Percentiles rank a stretch among this genome's conserved stretches.
These are phyloP conservation scores for Viola pubescens DNA, from an alignment of 441 rosid genomes.

Conservation along the genomic window DNA sequence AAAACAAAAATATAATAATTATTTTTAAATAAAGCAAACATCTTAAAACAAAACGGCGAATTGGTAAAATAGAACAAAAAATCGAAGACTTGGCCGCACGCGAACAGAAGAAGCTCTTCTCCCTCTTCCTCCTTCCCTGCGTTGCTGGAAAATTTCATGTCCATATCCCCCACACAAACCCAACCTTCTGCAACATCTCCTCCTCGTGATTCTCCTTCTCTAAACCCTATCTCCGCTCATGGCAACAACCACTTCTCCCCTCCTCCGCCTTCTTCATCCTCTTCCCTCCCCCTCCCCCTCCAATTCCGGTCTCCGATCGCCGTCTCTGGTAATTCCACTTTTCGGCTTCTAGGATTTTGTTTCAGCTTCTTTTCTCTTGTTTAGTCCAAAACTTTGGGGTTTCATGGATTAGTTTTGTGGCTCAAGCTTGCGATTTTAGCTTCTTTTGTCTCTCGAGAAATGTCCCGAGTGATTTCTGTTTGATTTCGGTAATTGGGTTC, in stretches of 20 bases:
- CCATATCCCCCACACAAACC: slow-evolving; percentile 80
- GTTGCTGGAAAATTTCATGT: slow-evolving; percentile 54
- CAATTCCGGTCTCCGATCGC: slow-evolving; percentile 14
- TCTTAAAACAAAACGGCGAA: too few relatives aligned
- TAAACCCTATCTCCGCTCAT: slow-evolving; percentile 57
- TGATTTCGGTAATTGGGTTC: background rate
- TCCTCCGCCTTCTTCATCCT: slow-evolving; percentile 14
- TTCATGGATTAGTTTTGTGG: background rate
- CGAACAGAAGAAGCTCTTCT: slow-evolving; percentile 19
- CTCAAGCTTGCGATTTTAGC: background rate
- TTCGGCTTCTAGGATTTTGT: background rate
- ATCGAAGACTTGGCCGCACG: slow-evolving; percentile 19
- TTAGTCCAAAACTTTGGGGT: background rate
- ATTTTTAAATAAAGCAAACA: too few relatives aligned
- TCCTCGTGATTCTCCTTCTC: slow-evolving; percentile 29
- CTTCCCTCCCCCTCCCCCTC: slow-evolving; percentile 30
- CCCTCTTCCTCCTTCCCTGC: slow-evolving; percentile 1
- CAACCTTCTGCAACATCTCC: slow-evolving; percentile 56
- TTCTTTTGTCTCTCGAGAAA: background rate
- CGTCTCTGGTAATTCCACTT: background rate
- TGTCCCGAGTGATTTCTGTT: background rate
- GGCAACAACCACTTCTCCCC: slow-evolving; percentile 34
- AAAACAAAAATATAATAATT: too few relatives aligned
- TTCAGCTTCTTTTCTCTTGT: background rate
- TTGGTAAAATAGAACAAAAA: background rate